Percentiles rank a stretch among this genome's conserved stretches.
These are phyloP conservation scores for Physaria fendleri DNA, from an alignment of 345 rosid genomes.

Conservation along the genomic window DNA sequence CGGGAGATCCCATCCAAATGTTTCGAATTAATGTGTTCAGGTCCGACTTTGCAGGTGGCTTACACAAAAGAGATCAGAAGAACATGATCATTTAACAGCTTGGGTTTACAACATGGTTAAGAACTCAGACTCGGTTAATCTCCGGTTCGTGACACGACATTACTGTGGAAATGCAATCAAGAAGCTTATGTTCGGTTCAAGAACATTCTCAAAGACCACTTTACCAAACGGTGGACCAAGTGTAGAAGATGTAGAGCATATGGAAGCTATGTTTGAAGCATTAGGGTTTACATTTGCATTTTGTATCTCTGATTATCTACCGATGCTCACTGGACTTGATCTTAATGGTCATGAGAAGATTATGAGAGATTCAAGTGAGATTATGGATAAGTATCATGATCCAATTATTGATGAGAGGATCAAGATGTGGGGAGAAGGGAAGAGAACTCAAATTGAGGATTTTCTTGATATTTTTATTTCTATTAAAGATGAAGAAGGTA, in stretches of 20 bases:
- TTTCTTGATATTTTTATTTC: slow-evolving; percentile 35
- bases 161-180: slow-evolving; percentile 37
- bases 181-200: slow-evolving; percentile 32
- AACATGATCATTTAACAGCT: slow-evolving; percentile 32
- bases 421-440: slow-evolving; percentile 33
- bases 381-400: slow-evolving; percentile 32
- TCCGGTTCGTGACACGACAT: slow-evolving; percentile 29
- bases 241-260: slow-evolving; percentile 38
- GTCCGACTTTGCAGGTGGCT: too few relatives aligned
- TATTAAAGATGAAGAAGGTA: slow-evolving; percentile 29
- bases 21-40: too few relatives aligned
- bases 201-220: slow-evolving; percentile 28
- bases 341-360: slow-evolving; percentile 39
- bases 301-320: slow-evolving; percentile 44
- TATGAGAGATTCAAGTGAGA: slow-evolving; percentile 23
- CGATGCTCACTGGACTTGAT: slow-evolving; percentile 34
- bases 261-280: slow-evolving; percentile 38
- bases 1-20: too few relatives aligned
- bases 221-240: slow-evolving; percentile 35
- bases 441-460: slow-evolving; percentile 31
- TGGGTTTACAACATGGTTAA: slow-evolving; percentile 35
- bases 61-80: slow-evolving; percentile 35
- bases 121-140: slow-evolving; percentile 23
- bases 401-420: slow-evolving; percentile 31
- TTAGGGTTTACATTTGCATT: slow-evolving; percentile 35